Base-by-base conservation (phyloP, 192 early-diverging fungal species). In the Allomyces macrogynus region DNA sequence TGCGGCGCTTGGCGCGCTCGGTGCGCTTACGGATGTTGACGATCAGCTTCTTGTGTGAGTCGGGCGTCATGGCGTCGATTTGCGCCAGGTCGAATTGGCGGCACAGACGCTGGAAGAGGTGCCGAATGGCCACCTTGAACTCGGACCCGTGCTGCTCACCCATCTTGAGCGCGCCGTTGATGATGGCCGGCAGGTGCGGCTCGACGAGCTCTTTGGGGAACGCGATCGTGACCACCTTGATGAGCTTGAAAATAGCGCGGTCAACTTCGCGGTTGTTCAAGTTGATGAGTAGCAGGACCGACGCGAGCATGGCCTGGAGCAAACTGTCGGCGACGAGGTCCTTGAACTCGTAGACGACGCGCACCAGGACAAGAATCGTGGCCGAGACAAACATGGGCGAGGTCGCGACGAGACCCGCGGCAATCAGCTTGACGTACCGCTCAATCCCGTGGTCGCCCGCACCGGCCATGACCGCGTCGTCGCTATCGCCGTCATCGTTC, bases 321-420 rank as follows among this genome's bases (percentile, higher is more conserved):
- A 89, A 74, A 10, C 78, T 70, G 25, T 73, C 66, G 61, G 80
- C 75, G 62, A 99, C 66, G 62, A 83, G 77, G 67, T 79, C 80
- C 79, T 61, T 24, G 80, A 97, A 97, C 76, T 99, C 95, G 62
- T 93, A 99, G 66, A 97, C 67, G 22, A 90, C 74, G 18, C 94
- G 77, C 7, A 87, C 86, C 23, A 97, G 70, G 11, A 87, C 81
- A 1, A 89, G 82, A 24, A 96, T 84, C 0, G 93, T 82, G 4
- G 95, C 95, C 67, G 85, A 87, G 49, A 94, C 87, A 92, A 99
- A 95, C 63, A 88, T 81, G 5, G 89, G 78, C 14, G 90, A 91
- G 32, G 82, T 80, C 18, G 89, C 93, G 0, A 87, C 93, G 71
- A 99, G 78, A 73, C 94, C 95, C 26, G 95, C 95, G 7, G 83